These are phyloP conservation scores for Calonectria ilicicola DNA, from an alignment of 2,329 filamentous ascomycete genomes.

Conservation along the genomic window DNA sequence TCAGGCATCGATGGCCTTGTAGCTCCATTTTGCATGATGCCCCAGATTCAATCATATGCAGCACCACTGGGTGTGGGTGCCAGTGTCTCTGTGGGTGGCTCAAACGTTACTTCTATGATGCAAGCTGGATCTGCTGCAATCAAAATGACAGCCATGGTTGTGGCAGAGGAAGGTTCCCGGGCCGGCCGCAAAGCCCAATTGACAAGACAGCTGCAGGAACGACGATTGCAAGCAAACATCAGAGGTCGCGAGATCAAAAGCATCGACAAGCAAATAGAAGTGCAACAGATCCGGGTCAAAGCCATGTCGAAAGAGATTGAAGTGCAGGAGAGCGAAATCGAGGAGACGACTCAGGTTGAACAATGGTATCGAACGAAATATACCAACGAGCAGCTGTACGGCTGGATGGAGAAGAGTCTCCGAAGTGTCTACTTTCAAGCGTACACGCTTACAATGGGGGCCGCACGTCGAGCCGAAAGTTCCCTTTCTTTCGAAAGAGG, in stretches of 20 bases:
- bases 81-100: not conserved
- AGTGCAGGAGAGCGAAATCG: not conserved
- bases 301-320: not conserved
- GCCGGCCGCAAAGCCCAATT: not conserved
- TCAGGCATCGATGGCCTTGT: not conserved
- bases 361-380: conserved; percentile 15
- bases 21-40: not conserved
- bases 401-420: conserved; percentile 9
- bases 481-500: conserved; percentile 20
- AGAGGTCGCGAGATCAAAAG: conserved; percentile 22
- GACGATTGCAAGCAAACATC: conserved; percentile 20
- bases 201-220: conserved; percentile 11
- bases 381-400: conserved; percentile 16
- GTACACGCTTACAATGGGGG: conserved; percentile 1
- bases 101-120: not conserved
- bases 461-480: conserved; percentile 9
- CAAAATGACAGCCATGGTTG: not conserved
- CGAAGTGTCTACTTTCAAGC: conserved; percentile 3
- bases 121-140: not conserved
- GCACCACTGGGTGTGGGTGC: not conserved
- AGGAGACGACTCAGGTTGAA: not conserved
- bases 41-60: not conserved
- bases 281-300: not conserved
- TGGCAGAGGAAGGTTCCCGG: not conserved
- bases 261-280: conserved; percentile 26